Evolutionary conservation across 2,329 filamentous ascomycete species (phyloP).

Genomic region (Hymenoscyphus linearis): DNA sequence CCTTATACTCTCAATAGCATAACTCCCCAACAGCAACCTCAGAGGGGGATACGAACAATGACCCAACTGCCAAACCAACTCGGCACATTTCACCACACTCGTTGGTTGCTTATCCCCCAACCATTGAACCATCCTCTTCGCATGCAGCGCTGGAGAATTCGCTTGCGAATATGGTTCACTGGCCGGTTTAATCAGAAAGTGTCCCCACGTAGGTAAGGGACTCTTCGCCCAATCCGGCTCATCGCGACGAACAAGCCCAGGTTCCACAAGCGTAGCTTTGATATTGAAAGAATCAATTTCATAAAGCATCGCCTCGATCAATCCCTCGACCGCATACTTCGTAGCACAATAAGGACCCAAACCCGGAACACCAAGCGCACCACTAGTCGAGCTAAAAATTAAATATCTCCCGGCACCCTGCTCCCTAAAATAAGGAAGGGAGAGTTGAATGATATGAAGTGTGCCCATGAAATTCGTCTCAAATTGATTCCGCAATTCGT

Average conservation of each 20-base stretch:
- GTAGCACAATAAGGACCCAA: slow-evolving; percentile 93
- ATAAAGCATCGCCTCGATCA: slow-evolving; percentile 95
- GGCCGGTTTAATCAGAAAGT: slow-evolving; percentile 84
- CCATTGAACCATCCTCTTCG: slow-evolving; percentile 90
- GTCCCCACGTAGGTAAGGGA: slow-evolving; percentile 76
- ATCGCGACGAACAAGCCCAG: slow-evolving; percentile 81
- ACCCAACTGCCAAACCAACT: slow-evolving; percentile 89
- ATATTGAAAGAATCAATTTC: slow-evolving; percentile 90
- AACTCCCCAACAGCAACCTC: slow-evolving; percentile 80
- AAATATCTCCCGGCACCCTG: slow-evolving; percentile 76
- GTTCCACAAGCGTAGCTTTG: slow-evolving; percentile 89
- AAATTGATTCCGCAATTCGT: slow-evolving; percentile 92
- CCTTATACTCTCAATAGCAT: slow-evolving; percentile 91
- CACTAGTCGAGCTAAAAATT: slow-evolving; percentile 90
- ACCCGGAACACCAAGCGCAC: slow-evolving; percentile 88
- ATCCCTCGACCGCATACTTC: slow-evolving; percentile 92
- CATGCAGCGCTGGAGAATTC: slow-evolving; percentile 80
- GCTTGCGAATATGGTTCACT: slow-evolving; percentile 74
- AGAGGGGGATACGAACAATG: slow-evolving; percentile 94
- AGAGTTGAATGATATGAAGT: slow-evolving; percentile 85
- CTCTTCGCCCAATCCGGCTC: slow-evolving; percentile 53
- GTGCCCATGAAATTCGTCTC: slow-evolving; percentile 98
- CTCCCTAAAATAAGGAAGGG: slow-evolving; percentile 79
- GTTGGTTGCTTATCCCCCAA: slow-evolving; percentile 87
- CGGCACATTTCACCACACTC: slow-evolving; percentile 85